Evolutionary conservation across 768 basidiomycete species (phyloP).

Genomic region (Suillus sp.): DNA sequence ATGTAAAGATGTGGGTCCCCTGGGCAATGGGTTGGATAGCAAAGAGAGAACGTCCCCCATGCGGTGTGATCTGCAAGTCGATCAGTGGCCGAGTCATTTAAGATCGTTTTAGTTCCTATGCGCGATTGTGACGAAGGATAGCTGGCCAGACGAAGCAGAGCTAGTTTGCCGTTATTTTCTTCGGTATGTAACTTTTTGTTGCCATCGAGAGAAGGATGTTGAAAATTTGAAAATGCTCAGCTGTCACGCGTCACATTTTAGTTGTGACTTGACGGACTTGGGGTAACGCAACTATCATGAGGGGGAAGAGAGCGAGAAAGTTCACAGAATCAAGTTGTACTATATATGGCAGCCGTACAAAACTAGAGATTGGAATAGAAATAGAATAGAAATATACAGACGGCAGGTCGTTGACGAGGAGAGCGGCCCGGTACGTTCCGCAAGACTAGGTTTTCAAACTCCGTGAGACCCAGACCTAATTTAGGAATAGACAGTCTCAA

Average conservation of each 20-base stretch:
- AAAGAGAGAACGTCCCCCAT: constrained; percentile 58
- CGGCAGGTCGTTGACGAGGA: too few species aligned
- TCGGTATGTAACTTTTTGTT: background rate
- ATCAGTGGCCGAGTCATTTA: constrained; percentile 7
- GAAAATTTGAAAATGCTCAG: background rate
- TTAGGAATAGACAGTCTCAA: too few species aligned
- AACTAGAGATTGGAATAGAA: too few species aligned
- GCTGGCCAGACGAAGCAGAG: background rate
- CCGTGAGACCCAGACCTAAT: too few species aligned
- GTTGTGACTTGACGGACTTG: too few species aligned
- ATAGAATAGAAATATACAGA: too few species aligned
- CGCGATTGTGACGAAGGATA: background rate
- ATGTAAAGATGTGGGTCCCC: constrained; percentile 46
- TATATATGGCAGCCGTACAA: too few species aligned
- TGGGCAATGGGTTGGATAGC: constrained; percentile 44
- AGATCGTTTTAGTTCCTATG: background rate
- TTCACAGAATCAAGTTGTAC: too few species aligned
- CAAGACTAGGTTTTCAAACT: background rate
- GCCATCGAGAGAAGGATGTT: background rate
- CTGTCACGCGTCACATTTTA: background rate
- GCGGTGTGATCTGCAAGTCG: constrained; percentile 37
- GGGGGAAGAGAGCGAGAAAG: too few species aligned
- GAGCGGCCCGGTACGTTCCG: background rate
- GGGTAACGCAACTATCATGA: too few species aligned
- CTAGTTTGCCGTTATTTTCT: background rate